These are phyloP conservation scores for Suhomyces maxii DNA, from an alignment of 1,139 yeast genomes.

Conservation along the genomic window DNA sequence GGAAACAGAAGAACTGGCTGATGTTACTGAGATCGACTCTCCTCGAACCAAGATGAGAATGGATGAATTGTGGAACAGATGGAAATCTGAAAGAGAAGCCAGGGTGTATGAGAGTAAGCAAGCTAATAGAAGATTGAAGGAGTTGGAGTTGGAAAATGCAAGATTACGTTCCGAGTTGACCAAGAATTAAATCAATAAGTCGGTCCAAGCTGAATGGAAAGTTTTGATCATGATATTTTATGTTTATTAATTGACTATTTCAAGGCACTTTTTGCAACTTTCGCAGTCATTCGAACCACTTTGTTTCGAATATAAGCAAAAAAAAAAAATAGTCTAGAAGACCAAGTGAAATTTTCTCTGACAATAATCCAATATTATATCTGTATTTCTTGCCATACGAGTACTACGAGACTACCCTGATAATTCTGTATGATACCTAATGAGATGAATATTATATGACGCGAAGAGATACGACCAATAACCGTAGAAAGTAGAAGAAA, in stretches of 20 bases:
- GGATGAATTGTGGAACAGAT: constrained; percentile 60
- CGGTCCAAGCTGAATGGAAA: not conserved
- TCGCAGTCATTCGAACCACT: not conserved
- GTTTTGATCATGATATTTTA: not conserved
- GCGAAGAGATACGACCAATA: too few species aligned
- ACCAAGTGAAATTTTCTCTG: too few species aligned
- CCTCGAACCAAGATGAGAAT: constrained; percentile 51
- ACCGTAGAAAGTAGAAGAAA: too few species aligned
- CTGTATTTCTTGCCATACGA: too few species aligned
- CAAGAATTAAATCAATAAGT: not conserved
- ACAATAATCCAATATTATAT: too few species aligned
- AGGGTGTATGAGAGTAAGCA: constrained; percentile 60
- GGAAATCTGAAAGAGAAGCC: constrained; percentile 73
- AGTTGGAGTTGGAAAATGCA: constrained; percentile 57
- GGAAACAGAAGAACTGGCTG: constrained; percentile 14
- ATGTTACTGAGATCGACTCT: constrained; percentile 15
- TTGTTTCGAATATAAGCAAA: too few species aligned
- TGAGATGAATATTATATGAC: too few species aligned
- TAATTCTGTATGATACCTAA: too few species aligned
- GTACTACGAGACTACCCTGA: too few species aligned
- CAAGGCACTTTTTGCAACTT: not conserved
- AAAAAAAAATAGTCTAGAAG: too few species aligned
- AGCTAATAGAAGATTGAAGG: constrained; percentile 50
- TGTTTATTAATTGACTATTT: not conserved
- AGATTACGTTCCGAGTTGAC: constrained; percentile 29